Evolutionary conservation across 2,329 filamentous ascomycete genomes (phyloP), one percentile per base, ranked within the genome.

Genomic region (Fusarium hainanense): DNA sequence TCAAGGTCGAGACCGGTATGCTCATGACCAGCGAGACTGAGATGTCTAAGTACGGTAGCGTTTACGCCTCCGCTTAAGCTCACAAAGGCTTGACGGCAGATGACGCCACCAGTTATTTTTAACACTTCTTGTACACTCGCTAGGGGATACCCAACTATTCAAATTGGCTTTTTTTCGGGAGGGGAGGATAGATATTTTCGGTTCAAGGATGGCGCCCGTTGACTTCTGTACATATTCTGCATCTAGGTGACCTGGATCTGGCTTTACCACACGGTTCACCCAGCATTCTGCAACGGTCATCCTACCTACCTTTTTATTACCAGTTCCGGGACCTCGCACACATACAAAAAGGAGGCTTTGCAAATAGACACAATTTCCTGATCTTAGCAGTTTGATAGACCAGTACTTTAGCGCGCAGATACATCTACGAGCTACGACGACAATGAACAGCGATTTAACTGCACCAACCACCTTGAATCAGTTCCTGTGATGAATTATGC

Each of bases 31-130:
- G 78, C 32, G 52, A 74, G 47, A 78, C 75, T 27, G 32, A 76
- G n/a, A 79, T 85, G 25, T 87, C 81, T 81, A 65, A 68, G 23
- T 82, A 81, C 67, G 87, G 87, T 75, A 75, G 82, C 71, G 81
- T 82, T 59, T 89, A 85, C 71, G 86, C 85, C 70, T 81, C 80
- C 34, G 67, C 77, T 42, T 77, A 76, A 75, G 58, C 55, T 56
- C 30, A 8, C 3, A 30, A 48, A 54, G 21, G 58, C 48, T 50
- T 68, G 25, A 42, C 40, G 34, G 37, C 20, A 40, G 30, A 40
- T 30, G 51, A 48, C 44, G 41, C 28, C 47, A 48, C 42, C 49
- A 55, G 44, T 70, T 50, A 46, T 75, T 55, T 77, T 78, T 66
- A 66, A 49, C 67, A 74, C 64, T 80, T 81, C 75, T 76, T 79